phyloP scores from a whole-genome alignment of 257 asterid genomes.

The Cynanchum wilfordii region DNA sequence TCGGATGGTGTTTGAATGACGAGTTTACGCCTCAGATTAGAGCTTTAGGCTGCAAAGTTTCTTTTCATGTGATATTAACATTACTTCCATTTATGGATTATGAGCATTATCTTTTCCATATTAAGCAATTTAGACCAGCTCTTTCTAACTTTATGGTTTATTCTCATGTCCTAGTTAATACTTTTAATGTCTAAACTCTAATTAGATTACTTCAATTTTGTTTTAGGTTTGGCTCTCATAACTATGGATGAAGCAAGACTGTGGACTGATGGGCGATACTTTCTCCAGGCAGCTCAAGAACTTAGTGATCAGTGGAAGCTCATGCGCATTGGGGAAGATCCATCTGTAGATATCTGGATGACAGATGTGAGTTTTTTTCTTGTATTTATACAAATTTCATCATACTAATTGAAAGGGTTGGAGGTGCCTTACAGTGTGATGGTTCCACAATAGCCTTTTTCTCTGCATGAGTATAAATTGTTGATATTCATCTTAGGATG shows the following conservation, averaged over 20 bases:
- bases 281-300: conserved; percentile 83
- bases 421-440: neutral
- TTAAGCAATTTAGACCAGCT: neutral
- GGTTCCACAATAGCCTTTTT: neutral
- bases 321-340: conserved; percentile 90
- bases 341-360: conserved; percentile 81
- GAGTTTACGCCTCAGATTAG: neutral
- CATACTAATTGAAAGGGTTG: too few relatives aligned
- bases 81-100: too few relatives aligned
- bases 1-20: neutral
- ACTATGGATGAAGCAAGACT: conserved; percentile 73
- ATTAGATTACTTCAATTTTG: neutral
- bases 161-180: neutral
- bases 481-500: neutral
- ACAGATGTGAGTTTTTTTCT: conserved; percentile 57
- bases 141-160: neutral
- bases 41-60: neutral
- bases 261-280: conserved; percentile 97
- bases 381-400: neutral
- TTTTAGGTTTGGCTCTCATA: conserved; percentile 81
- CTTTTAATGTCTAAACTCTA: too few relatives aligned
- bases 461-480: neutral
- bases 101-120: neutral
- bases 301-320: conserved; percentile 87
- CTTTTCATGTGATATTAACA: neutral